These are phyloP conservation scores for Monosporascus sp. DNA, from an alignment of 2,329 filamentous ascomycete genomes.

Conservation along the genomic window DNA sequence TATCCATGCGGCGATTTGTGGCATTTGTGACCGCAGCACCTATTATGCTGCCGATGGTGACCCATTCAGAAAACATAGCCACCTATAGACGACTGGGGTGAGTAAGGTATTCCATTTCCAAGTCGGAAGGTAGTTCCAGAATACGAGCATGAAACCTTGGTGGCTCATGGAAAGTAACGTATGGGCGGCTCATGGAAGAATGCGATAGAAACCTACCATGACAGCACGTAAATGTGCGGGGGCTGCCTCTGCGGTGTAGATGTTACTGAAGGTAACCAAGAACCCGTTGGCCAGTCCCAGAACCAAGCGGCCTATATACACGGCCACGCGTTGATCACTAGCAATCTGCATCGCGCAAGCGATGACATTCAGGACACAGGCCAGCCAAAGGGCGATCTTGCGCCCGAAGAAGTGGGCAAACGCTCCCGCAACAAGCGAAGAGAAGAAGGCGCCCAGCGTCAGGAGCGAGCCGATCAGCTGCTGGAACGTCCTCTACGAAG, in stretches of 20 bases:
- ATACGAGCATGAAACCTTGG: not conserved
- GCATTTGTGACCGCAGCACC: conserved; percentile 39
- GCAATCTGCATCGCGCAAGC: conserved; percentile 40
- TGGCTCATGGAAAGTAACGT: not conserved
- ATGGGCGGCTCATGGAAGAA: not conserved
- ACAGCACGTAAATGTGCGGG: conserved; percentile 44
- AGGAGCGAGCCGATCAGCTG: conserved; percentile 48
- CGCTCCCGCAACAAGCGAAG: conserved; percentile 40
- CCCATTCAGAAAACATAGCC: conserved; percentile 42
- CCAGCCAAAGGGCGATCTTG: conserved; percentile 39
- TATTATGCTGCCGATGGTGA: conserved; percentile 42
- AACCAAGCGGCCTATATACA: conserved; percentile 42
- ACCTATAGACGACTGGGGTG: not conserved
- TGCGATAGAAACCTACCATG: conserved; percentile 27
- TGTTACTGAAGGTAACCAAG: conserved; percentile 40
- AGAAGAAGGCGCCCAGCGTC: conserved; percentile 45
- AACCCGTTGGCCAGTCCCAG: conserved; percentile 39
- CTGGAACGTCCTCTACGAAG: conserved; percentile 39
- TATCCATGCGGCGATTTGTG: conserved; percentile 31
- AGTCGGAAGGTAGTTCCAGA: not conserved
- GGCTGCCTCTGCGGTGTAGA: conserved; percentile 43
- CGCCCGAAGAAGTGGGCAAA: conserved; percentile 44
- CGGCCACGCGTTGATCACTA: conserved; percentile 30
- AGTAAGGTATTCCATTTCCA: not conserved
- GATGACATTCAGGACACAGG: conserved; percentile 38